Base-by-base conservation (phyloP, 805 yeast species). In the Cyberlindnera samutprakarnensis region DNA sequence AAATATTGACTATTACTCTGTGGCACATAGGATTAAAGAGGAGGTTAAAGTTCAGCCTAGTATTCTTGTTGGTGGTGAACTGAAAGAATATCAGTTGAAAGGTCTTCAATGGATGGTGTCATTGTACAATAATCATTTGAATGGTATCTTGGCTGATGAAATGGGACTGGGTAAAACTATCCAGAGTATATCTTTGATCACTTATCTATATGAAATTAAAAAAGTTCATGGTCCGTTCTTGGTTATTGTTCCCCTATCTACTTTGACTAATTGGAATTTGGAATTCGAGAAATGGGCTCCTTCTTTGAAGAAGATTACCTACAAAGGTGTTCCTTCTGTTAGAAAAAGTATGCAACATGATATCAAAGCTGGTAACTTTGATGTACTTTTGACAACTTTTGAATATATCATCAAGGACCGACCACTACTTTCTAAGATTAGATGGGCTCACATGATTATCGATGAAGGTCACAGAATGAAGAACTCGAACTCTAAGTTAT, bases 101-200 rank as follows among this genome's bases (percentile, higher is more conserved):
- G 99, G 99, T 53, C 66, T 92, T 35, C 96, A 92, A 54, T 92
- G 99, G 99, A 92, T 92, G 98, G 95, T 92, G 4, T 92, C 98
- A 0, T 62, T 92, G 37, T 92, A 72, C 63, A 92, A 92, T 55
- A 92, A 92, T 59, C 94, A 86, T 56, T 69, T 92, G 49, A 92
- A 92, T 54, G 99, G 99, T 66, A 92, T 92, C 43, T 62, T 92
- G 36, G 99, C 99, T 1, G 99, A 92, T 65, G 99, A 92, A 60
- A 92, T 92, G 99, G 99, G 99, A 42, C 68, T 92, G 41, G 99
- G 99, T 57, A 92, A 92, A 56, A 92, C 99, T 58, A 66, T 49
- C 71, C 94, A 83, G 55, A 74, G 88, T n/a, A 77, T 83, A 36
- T 81, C 92, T 0, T 62, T 83, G 44, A 64, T 83, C 14, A 70